These are phyloP conservation scores for Theileria orientalis DNA, from an alignment of 169 alveolate species.

Conservation along the genomic window DNA sequence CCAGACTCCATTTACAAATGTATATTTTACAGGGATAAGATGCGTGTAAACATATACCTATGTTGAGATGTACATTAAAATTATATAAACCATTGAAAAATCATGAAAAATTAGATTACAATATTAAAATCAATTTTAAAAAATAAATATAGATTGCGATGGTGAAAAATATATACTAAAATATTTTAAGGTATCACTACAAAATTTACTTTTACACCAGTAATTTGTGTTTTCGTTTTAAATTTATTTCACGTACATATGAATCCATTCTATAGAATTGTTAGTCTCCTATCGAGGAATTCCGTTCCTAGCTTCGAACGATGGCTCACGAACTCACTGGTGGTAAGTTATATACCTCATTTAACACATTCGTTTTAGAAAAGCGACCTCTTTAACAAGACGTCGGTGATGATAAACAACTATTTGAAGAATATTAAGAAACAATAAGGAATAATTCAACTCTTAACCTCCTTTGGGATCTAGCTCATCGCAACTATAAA, in stretches of 20 bases:
- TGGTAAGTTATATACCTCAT: conserved; percentile 17
- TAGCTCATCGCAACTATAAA: background rate
- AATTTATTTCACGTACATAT: background rate
- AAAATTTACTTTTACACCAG: background rate
- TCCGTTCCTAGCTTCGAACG: conserved; percentile 45
- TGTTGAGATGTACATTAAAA: too few relatives aligned
- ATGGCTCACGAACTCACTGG: conserved; percentile 46
- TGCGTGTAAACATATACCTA: too few relatives aligned
- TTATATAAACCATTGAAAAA: background rate
- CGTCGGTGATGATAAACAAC: conserved; percentile 37
- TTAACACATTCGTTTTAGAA: conserved; percentile 1
- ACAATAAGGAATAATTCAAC: background rate
- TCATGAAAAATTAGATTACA: too few relatives aligned
- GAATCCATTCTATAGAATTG: conserved; percentile 29
- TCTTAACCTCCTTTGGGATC: background rate
- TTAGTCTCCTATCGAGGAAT: conserved; percentile 37
- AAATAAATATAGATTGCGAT: too few relatives aligned
- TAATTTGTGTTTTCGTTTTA: too few relatives aligned
- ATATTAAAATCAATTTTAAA: too few relatives aligned
- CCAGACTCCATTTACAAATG: too few relatives aligned
- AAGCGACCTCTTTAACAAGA: conserved; percentile 35
- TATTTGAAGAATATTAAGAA: conserved; percentile 22
- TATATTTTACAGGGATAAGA: too few relatives aligned
- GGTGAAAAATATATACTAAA: background rate
- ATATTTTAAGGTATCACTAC: background rate